Percentiles rank a stretch among this genome's conserved stretches.
Evolutionary conservation across 2,329 filamentous ascomycete genomes (phyloP).

Genomic region (Graphilbum fragrans): DNA sequence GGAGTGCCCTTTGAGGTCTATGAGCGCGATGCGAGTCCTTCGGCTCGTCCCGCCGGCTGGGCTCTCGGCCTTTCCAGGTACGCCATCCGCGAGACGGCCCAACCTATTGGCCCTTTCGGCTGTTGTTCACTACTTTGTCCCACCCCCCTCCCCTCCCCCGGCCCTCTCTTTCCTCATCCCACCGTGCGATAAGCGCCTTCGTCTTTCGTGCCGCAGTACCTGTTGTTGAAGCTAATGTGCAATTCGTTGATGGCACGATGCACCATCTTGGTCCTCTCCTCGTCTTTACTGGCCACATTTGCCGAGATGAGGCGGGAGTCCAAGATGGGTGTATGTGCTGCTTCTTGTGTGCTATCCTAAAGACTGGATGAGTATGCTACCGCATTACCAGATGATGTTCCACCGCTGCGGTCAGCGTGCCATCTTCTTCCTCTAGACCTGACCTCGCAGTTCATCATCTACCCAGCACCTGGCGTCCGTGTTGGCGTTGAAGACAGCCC

Average conservation of each 20-base stretch:
- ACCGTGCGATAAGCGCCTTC: too few relatives aligned
- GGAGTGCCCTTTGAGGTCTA: conserved; percentile 23
- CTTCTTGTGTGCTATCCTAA: too few relatives aligned
- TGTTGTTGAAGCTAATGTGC: too few relatives aligned
- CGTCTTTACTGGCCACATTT: too few relatives aligned
- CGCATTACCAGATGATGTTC: conserved; percentile 12
- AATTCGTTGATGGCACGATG: too few relatives aligned
- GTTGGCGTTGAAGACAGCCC: conserved; percentile 14
- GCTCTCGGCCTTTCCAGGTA: conserved; percentile 18
- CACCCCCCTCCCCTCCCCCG: too few relatives aligned
- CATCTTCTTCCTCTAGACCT: conserved; percentile 15
- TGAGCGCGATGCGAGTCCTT: conserved; percentile 20
- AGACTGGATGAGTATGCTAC: conserved; percentile 11
- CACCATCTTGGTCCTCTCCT: too few relatives aligned
- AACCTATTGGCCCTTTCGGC: too few relatives aligned
- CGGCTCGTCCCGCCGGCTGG: conserved; percentile 16
- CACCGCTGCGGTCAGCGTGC: conserved; percentile 9
- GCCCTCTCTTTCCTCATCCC: too few relatives aligned
- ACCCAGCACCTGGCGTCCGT: conserved; percentile 5
- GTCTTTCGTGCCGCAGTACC: too few relatives aligned
- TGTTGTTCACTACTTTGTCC: not conserved
- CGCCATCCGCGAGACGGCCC: not conserved
- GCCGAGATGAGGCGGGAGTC: too few relatives aligned
- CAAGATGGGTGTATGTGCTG: too few relatives aligned
- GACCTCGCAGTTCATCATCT: conserved; percentile 13